A percentile compares a stretch with the other conserved stretches of the same genome.
Conservation (phyloP, 2,329 filamentous ascomycete genomes). For the Colletotrichum lini region DNA sequence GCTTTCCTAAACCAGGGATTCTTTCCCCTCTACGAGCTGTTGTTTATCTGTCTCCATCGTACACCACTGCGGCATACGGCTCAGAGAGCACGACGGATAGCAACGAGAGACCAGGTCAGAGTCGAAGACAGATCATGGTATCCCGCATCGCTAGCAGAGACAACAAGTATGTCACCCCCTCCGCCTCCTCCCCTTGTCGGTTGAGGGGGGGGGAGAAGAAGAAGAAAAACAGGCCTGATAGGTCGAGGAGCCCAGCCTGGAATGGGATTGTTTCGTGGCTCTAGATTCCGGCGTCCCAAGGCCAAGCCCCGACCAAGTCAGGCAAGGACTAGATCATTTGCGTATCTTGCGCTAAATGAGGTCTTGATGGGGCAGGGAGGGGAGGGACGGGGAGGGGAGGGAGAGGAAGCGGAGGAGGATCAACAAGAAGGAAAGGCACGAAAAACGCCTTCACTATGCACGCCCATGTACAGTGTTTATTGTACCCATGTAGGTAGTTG, state of each 20-base stretch:
- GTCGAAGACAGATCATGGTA: constrained; percentile 33
- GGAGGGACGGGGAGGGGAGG: not conserved
- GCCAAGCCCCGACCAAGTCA: constrained; percentile 16
- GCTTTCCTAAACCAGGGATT: not conserved
- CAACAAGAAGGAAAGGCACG: constrained; percentile 21
- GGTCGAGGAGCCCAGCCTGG: constrained; percentile 26
- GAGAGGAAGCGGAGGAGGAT: constrained; percentile 3
- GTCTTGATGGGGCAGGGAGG: constrained; percentile 19
- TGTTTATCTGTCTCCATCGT: constrained; percentile 26
- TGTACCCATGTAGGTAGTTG: too few relatives aligned
- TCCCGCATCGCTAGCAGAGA: constrained; percentile 34
- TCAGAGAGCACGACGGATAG: constrained; percentile 28
- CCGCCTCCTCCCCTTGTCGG: not conserved
- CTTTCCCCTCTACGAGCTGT: constrained; percentile 5
- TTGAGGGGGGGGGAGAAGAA: too few relatives aligned
- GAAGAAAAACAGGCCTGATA: not conserved
- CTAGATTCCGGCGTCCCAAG: constrained; percentile 27
- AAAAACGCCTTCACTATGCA: constrained; percentile 26
- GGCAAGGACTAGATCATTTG: constrained; percentile 28
- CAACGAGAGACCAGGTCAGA: constrained; percentile 31
- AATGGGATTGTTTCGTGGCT: constrained; percentile 37
- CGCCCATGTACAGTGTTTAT: constrained; percentile 2
- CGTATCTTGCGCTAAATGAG: constrained; percentile 33
- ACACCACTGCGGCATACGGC: constrained; percentile 37
- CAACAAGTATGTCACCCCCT: constrained; percentile 17